Evolutionary conservation across 306 rosid species (phyloP), one percentile per base, ranked within the genome.

Genomic region (Leucaena leucocephala): DNA sequence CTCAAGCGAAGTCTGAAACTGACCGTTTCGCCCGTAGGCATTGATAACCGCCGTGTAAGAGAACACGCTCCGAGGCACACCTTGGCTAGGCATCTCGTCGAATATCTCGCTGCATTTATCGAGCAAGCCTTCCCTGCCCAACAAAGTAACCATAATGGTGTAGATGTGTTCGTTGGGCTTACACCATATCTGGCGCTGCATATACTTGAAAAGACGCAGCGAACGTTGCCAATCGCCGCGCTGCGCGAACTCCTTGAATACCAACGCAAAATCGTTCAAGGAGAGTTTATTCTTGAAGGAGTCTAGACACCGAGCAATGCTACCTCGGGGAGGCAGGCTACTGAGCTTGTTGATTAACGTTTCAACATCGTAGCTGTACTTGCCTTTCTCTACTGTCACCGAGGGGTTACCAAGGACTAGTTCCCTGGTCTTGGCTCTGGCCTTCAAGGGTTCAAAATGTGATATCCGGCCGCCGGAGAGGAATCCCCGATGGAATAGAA

Each of bases 181-280:
- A 83, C 99, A 95, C 99, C 99, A 95, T 49, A 95, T 88, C 89
- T 95, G 98, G 3, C 99, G 90, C 90, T 95, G 98, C 96, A 91
- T 96, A 39, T 93, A 89, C 89, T 93, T 96, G 81, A 96, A 96
- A 63, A 96, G 88, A 8, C 98, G 86, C 15, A 93, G 85, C 22
- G 98, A 93, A 1, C 99, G 82, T 79, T 93, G 99, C 99, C 99
- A 93, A 8, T 96, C 97, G 5, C 96, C 96, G 15, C 98, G 96
- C 78, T 87, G 88, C 1, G 99, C 98, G 83, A 93, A 93, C 81
- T 96, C 99, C 92, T 96, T 93, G 86, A 95, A 95, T 2, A 93
- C 99, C 68, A 91, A 50, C 4, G 96, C 94, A 87, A 96, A 96
- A 80, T 96, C 98, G 75, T 96, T 93, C 6, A 93, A 87, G 6